These are phyloP conservation scores for Botryotinia globosa DNA, from an alignment of 2,329 filamentous ascomycete species.

Conservation along the genomic window DNA sequence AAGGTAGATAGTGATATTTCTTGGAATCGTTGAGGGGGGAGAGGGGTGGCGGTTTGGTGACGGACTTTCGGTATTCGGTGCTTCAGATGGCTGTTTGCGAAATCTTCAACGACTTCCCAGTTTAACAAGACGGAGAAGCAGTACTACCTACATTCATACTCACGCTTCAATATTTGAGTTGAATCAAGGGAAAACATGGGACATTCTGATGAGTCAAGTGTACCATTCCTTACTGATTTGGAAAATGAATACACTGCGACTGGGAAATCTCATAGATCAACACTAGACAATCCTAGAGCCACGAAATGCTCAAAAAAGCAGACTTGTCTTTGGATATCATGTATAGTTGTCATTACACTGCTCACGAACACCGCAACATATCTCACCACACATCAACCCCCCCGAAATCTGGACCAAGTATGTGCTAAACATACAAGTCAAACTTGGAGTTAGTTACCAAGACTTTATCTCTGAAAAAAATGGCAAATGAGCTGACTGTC, in stretches of 20 bases:
- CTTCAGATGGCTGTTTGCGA: neutral
- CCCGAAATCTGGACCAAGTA: neutral
- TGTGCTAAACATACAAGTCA: conserved; percentile 8
- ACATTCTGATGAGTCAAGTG: conserved; percentile 13
- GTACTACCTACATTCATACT: neutral
- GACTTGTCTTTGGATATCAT: conserved; percentile 3
- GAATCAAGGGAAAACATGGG: neutral
- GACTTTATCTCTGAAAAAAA: neutral
- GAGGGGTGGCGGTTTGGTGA: neutral
- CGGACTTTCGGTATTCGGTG: neutral
- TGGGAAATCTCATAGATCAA: neutral
- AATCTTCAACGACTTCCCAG: neutral
- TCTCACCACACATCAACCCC: neutral
- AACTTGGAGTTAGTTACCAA: conserved; percentile 4
- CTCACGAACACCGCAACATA: conserved; percentile 4
- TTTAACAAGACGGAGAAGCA: neutral
- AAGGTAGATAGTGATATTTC: neutral
- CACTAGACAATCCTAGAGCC: neutral
- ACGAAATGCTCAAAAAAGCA: neutral
- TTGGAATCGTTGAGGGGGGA: neutral
- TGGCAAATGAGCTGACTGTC: neutral
- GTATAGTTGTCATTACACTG: neutral
- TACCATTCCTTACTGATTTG: conserved; percentile 4
- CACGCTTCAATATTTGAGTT: neutral
- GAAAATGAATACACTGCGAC: neutral